Conservation (phyloP, 345 rosid species). For the Brassica napus region DNA sequence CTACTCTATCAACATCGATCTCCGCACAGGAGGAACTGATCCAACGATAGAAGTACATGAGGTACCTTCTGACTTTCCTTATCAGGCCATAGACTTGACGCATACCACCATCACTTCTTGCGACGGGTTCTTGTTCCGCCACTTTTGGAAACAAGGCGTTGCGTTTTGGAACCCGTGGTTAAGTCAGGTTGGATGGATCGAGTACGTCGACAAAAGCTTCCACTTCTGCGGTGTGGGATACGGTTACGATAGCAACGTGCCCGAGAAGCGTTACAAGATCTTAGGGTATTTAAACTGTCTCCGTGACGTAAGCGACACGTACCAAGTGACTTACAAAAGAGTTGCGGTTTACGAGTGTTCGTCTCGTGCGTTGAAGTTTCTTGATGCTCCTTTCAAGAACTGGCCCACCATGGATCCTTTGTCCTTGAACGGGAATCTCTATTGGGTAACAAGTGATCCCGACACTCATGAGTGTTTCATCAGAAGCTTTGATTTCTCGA, state of each 20-base stretch:
- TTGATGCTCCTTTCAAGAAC: not conserved
- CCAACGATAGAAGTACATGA: not conserved
- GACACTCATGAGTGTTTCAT: conserved; percentile 2
- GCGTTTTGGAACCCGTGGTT: conserved; percentile 10
- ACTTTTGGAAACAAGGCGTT: not conserved
- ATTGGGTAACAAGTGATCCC: not conserved
- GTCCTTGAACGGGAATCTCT: conserved; percentile 21
- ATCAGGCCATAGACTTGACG: not conserved
- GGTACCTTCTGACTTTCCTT: not conserved
- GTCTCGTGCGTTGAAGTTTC: not conserved
- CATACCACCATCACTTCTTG: not conserved
- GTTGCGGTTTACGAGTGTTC: conserved; percentile 11
- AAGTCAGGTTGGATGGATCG: not conserved
- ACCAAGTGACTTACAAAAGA: not conserved
- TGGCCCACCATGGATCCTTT: not conserved
- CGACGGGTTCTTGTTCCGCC: not conserved
- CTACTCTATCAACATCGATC: not conserved
- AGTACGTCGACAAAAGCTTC: not conserved
- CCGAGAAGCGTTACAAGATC: conserved; percentile 19
- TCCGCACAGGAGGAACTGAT: not conserved
- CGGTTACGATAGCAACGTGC: conserved; percentile 1
- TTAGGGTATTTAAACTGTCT: not conserved
- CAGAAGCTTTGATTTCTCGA: conserved; percentile 15
- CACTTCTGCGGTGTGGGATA: not conserved
- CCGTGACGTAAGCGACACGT: not conserved